Conservation (phyloP, 495 filamentous ascomycete genomes). For the Penicillium robsamsonii region DNA sequence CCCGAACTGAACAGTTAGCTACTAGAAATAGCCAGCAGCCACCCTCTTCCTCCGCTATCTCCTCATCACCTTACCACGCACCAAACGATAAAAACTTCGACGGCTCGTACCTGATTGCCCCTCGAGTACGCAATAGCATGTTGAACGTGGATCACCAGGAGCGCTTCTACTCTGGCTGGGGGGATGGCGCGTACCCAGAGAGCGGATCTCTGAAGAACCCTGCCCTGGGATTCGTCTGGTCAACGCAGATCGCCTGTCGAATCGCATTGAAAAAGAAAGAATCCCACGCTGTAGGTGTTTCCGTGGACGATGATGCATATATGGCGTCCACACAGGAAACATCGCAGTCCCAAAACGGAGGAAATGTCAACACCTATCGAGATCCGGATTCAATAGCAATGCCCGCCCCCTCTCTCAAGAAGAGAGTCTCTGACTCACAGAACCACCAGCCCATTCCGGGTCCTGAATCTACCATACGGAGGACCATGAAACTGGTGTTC, state of each 20-base stretch:
- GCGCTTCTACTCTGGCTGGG: conserved; percentile 93
- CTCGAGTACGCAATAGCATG: conserved; percentile 42
- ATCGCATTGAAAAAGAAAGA: conserved; percentile 71
- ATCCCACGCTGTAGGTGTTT: conserved; percentile 2
- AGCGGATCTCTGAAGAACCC: conserved; percentile 67
- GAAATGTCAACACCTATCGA: background rate
- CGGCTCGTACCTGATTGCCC: conserved; percentile 40
- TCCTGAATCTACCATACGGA: conserved; percentile 33
- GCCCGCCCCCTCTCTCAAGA: conserved; percentile 1
- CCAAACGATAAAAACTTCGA: conserved; percentile 42
- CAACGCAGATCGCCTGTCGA: conserved; percentile 78
- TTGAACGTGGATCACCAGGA: conserved; percentile 85
- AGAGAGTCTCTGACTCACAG: background rate
- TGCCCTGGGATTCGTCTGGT: conserved; percentile 83
- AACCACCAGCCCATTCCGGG: background rate
- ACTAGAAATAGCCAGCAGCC: background rate
- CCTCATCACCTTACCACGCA: conserved; percentile 30
- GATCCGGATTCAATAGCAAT: conserved; percentile 6
- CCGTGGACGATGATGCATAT: conserved; percentile 4
- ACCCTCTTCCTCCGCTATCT: conserved; percentile 22
- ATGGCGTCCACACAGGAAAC: conserved; percentile 7
- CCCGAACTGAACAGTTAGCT: conserved; percentile 6
- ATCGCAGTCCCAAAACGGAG: background rate
- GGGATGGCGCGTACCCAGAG: conserved; percentile 45
- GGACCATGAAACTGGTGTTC: conserved; percentile 82